phyloP scores from a whole-genome alignment of 331 rosid species.

The Malus hybrid region DNA sequence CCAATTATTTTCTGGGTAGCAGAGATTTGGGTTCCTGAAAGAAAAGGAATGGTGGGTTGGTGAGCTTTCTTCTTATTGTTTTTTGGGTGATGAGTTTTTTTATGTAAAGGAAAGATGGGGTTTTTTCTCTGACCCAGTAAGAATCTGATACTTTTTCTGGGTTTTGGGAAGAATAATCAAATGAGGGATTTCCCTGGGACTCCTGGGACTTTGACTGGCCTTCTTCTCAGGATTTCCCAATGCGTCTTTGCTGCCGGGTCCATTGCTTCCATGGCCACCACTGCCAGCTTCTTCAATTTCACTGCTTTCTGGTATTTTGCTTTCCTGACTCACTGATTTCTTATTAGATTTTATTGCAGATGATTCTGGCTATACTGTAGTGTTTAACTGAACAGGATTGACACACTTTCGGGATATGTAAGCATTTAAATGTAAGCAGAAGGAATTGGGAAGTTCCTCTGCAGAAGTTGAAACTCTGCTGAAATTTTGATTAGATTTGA shows the following conservation, averaged over 20 bases:
- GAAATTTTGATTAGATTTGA: neutral
- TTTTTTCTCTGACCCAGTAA: conserved; percentile 10
- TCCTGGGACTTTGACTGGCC: conserved; percentile 79
- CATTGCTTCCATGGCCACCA: conserved; percentile 76
- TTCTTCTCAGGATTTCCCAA: conserved; percentile 75
- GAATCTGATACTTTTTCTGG: conserved; percentile 26
- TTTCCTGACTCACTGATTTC: neutral
- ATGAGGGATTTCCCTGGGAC: conserved; percentile 96
- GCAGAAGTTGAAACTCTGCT: neutral
- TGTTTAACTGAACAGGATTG: neutral
- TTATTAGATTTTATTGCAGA: neutral
- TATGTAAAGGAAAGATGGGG: conserved; percentile 30
- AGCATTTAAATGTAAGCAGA: neutral
- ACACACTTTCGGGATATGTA: neutral
- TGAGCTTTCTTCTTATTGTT: neutral
- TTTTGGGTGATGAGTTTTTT: conserved; percentile 9
- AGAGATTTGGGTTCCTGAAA: neutral
- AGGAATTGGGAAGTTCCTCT: neutral
- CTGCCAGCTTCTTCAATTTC: conserved; percentile 57
- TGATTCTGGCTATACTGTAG: neutral
- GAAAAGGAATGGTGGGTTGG: neutral
- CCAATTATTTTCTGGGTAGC: conserved; percentile 2
- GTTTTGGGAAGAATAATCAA: conserved; percentile 4
- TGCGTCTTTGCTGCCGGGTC: conserved; percentile 75
- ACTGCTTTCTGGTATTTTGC: conserved; percentile 85